Base-by-base conservation (phyloP, 768 basidiomycete genomes). In the Russula brevipes region DNA sequence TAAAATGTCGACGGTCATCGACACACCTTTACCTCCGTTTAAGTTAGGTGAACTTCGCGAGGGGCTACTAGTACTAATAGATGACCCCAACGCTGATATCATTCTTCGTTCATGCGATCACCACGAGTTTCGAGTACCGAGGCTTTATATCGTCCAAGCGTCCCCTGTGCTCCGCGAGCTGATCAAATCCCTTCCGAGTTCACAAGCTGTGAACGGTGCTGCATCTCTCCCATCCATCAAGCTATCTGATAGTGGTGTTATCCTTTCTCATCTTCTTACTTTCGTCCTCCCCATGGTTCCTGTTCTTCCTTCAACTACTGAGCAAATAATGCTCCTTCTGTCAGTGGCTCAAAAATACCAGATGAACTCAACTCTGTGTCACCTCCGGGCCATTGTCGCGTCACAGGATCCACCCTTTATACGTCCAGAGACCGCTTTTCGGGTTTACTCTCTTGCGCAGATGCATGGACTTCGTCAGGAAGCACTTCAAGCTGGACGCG, bases 121-220 rank as follows among this genome's bases (percentile, higher is more conserved):
- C 24, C 55, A 42, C 9, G 54, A 62, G 42, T 62, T 62, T 39
- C 41, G 19, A 62, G 49, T 62, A 3, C 54, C 49, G 12, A 57
- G 36, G 24, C 10, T 62, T 9, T 62, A 62, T 19, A 44, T 62
- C 55, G 19, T 57, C 4, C 42, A 62, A 14, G 52, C 33, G 41
- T 62, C 61, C 16, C 39, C 61, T 17, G 41, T 62, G 14, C 75
- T 82, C 60, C 66, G 68, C 36, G 8, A 24, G 31, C 33, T 41
- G 10, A 61, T 55, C 47, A 24, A 9, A 33, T 17, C 2, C 16
- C 3, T 38, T 14, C 35, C 54, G 8, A 19, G 8, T 33, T 42
- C 31, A 33, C 30, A 10, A 1, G 24, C 24, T 24, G 16, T 14
- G 2, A n/a, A 46, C 24, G 16, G 5, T 10, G 2, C 19, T n/a